Evolutionary conservation across 441 rosid genomes (phyloP).

Genomic region (Geranium incanum): DNA sequence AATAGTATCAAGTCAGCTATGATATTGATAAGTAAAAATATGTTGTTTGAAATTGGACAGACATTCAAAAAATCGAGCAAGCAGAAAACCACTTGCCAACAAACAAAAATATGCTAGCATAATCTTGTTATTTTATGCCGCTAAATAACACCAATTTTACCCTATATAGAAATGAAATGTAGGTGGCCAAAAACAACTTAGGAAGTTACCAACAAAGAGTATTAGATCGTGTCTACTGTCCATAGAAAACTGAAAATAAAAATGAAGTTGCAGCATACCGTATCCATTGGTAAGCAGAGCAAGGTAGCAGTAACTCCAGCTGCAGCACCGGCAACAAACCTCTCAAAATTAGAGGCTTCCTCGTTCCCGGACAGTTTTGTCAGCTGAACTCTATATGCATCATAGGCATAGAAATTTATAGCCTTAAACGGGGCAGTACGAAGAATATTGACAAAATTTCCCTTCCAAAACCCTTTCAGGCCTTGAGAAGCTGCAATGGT

Average conservation of each 20-base stretch:
- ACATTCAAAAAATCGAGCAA: no score
- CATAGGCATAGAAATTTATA: conserved; percentile 86
- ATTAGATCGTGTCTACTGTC: no score
- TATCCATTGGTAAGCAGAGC: conserved; percentile 87
- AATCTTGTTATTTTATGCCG: no score
- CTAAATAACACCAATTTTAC: no score
- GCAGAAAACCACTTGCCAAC: no score
- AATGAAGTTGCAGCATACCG: conserved; percentile 40
- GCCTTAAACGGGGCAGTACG: conserved; percentile 93
- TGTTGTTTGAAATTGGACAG: no score
- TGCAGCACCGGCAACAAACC: conserved; percentile 85
- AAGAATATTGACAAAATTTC: conserved; percentile 77
- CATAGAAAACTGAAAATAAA: neutral
- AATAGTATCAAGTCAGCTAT: no score
- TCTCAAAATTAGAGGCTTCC: conserved; percentile 67
- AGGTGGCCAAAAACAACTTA: no score
- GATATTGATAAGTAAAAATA: no score
- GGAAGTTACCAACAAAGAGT: no score
- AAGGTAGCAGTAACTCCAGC: conserved; percentile 85
- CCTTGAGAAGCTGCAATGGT: conserved; percentile 61
- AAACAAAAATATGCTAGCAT: no score
- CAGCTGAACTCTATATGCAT: conserved; percentile 63
- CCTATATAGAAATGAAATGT: no score
- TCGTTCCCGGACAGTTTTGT: conserved; percentile 55
- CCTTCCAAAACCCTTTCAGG: conserved; percentile 85